Evolutionary conservation across 2,329 filamentous ascomycete species (phyloP).

Genomic region (Ophiocordyceps camponoti-rufipedis): DNA sequence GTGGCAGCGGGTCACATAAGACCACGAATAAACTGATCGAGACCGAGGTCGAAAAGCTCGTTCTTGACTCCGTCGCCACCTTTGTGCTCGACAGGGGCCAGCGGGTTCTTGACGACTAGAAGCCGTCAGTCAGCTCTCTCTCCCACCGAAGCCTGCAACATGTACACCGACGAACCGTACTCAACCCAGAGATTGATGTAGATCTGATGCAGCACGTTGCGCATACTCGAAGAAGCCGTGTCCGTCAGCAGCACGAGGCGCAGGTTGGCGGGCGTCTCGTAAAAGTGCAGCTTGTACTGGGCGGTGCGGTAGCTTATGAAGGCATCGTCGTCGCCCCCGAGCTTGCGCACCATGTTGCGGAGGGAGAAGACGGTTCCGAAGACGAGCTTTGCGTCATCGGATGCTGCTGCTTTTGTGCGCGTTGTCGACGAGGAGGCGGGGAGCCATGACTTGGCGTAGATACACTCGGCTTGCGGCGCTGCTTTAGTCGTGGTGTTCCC

Average conservation of each 20-base stretch:
- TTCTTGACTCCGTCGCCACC: constrained; percentile 52
- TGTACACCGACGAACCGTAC: constrained; percentile 45
- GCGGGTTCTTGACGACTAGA: constrained; percentile 51
- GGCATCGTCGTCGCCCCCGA: constrained; percentile 83
- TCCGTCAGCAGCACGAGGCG: constrained; percentile 97
- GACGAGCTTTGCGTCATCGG: constrained; percentile 88
- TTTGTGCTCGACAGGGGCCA: constrained; percentile 50
- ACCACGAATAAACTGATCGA: constrained; percentile 62
- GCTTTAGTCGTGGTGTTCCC: neutral
- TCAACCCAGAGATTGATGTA: constrained; percentile 98
- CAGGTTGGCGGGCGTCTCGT: constrained; percentile 89
- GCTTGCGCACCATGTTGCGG: constrained; percentile 89
- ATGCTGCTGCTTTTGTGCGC: constrained; percentile 12
- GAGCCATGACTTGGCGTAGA: constrained; percentile 82
- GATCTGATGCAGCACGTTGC: constrained; percentile 90
- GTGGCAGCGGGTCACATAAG: constrained; percentile 27
- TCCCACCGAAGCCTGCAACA: neutral
- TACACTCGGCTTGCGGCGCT: constrained; percentile 61
- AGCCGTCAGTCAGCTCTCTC: neutral
- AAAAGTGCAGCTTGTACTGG: constrained; percentile 97
- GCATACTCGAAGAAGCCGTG: constrained; percentile 72
- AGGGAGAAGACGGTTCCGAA: constrained; percentile 95
- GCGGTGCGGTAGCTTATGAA: constrained; percentile 88
- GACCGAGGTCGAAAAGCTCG: constrained; percentile 50
- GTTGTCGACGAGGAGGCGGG: constrained; percentile 12